phyloP scores from a whole-genome alignment of 257 asterid genomes.

The Nicotiana knightiana region DNA sequence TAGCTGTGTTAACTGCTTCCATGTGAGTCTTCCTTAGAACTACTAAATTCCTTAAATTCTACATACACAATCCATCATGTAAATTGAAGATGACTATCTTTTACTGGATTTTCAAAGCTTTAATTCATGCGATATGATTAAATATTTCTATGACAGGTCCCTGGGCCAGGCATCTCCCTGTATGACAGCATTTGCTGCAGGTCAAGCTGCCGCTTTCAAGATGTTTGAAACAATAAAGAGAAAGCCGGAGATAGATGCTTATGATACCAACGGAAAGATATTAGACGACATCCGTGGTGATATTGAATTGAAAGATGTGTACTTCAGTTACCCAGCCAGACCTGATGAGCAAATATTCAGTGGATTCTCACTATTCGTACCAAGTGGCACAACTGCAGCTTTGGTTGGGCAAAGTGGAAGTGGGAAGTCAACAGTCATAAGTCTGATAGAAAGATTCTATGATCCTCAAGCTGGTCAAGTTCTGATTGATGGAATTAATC shows the following conservation, averaged over 20 bases:
- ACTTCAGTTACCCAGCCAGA: slow-evolving; percentile 74
- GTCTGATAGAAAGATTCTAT: slow-evolving; percentile 71
- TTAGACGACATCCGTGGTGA: slow-evolving; percentile 56
- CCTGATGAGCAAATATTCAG: slow-evolving; percentile 60
- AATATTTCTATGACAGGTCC: slow-evolving; percentile 44
- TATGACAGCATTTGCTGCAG: slow-evolving; percentile 69
- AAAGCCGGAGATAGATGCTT: slow-evolving; percentile 69
- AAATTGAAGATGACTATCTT: background rate
- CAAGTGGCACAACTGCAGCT: slow-evolving; percentile 70
- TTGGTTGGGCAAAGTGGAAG: slow-evolving; percentile 92
- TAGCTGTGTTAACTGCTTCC: slow-evolving; percentile 63
- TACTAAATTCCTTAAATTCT: background rate
- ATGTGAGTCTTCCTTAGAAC: slow-evolving; percentile 41
- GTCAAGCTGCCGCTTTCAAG: slow-evolving; percentile 81
- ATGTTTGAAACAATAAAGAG: slow-evolving; percentile 73
- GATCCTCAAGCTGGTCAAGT: slow-evolving; percentile 77
- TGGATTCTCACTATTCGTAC: slow-evolving; percentile 56
- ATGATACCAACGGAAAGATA: slow-evolving; percentile 47
- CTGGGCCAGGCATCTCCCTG: slow-evolving; percentile 85
- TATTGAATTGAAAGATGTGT: slow-evolving; percentile 53
- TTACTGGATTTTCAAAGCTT: background rate
- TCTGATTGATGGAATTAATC: slow-evolving; percentile 56
- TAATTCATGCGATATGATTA: slow-evolving; percentile 5
- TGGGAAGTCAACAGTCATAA: slow-evolving; percentile 79
- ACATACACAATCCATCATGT: background rate